phyloP scores from a whole-genome alignment of 805 yeast species.

The Pichia californica region DNA sequence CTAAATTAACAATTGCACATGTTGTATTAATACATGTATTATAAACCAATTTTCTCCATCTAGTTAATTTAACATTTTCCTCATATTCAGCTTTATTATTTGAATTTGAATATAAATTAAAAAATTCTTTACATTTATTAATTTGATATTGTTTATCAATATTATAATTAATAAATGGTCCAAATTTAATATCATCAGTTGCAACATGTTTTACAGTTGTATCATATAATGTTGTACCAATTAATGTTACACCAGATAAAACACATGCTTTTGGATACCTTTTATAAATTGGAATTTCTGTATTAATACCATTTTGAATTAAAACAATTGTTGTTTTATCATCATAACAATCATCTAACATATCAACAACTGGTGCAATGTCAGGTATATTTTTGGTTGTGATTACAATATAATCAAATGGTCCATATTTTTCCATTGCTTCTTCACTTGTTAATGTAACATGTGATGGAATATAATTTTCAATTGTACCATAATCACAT shows the following conservation, averaged over 20 bases:
- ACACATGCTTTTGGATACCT: slow-evolving; percentile 30
- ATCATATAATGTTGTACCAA: slow-evolving; percentile 28
- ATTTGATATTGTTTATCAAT: slow-evolving; percentile 21
- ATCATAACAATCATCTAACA: slow-evolving; percentile 28
- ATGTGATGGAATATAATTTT: slow-evolving; percentile 48
- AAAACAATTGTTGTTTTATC: slow-evolving; percentile 29
- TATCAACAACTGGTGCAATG: slow-evolving; percentile 39
- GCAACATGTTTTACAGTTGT: slow-evolving; percentile 28
- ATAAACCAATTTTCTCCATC: slow-evolving; percentile 42
- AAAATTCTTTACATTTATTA: slow-evolving; percentile 25
- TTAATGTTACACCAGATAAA: slow-evolving; percentile 34
- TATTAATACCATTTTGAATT: slow-evolving; percentile 36
- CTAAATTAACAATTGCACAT: slow-evolving; percentile 34
- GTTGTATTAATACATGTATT: slow-evolving; percentile 41
- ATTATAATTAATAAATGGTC: slow-evolving; percentile 31
- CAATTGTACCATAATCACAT: slow-evolving; percentile 49
- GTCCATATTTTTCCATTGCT: slow-evolving; percentile 35
- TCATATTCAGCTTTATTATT: slow-evolving; percentile 25
- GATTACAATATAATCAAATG: slow-evolving; percentile 32
- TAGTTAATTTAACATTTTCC: slow-evolving; percentile 30
- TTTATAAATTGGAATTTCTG: slow-evolving; percentile 28
- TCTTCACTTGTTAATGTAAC: slow-evolving; percentile 26
- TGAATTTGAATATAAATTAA: slow-evolving; percentile 28
- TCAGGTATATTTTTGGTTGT: slow-evolving; percentile 63
- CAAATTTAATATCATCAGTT: slow-evolving; percentile 26